These are phyloP conservation scores for Pittosporum tobira DNA, from an alignment of 129 eudicot species.

Conservation along the genomic window DNA sequence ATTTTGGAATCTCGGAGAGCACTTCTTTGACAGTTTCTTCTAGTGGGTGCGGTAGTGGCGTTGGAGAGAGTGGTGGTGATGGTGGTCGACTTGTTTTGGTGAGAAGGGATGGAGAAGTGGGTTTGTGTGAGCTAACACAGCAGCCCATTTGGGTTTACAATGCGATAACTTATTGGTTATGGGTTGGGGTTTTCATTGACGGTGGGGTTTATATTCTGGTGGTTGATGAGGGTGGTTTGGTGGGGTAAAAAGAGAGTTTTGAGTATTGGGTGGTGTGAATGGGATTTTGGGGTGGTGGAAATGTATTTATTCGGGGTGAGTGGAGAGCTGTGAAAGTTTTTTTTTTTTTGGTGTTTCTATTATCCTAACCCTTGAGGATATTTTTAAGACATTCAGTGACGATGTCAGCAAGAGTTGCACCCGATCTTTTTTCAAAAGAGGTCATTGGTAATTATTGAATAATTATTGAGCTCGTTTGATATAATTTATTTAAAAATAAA, in stretches of 20 bases:
- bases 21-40: slow-evolving; percentile 73
- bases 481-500: too few species aligned
- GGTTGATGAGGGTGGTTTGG: neutral
- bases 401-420: too few species aligned
- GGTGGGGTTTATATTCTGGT: too few species aligned
- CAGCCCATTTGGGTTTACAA: slow-evolving; percentile 37
- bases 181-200: neutral
- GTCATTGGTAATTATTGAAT: too few species aligned
- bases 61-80: slow-evolving; percentile 15
- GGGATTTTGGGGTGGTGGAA: neutral
- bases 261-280: too few species aligned
- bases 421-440: too few species aligned
- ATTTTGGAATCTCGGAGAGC: slow-evolving; percentile 40
- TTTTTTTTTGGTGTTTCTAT: too few species aligned
- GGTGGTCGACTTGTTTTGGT: slow-evolving; percentile 8
- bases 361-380: too few species aligned
- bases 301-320: slow-evolving; percentile 5
- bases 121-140: slow-evolving; percentile 30
- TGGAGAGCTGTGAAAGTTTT: neutral
- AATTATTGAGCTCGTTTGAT: too few species aligned
- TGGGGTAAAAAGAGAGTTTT: too few species aligned
- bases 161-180: neutral
- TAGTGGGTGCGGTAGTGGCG: slow-evolving; percentile 27
- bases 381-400: too few species aligned
- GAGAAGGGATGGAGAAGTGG: slow-evolving; percentile 16